phyloP scores from a whole-genome alignment of 257 asterid genomes.

The Forsythia suspensa region DNA sequence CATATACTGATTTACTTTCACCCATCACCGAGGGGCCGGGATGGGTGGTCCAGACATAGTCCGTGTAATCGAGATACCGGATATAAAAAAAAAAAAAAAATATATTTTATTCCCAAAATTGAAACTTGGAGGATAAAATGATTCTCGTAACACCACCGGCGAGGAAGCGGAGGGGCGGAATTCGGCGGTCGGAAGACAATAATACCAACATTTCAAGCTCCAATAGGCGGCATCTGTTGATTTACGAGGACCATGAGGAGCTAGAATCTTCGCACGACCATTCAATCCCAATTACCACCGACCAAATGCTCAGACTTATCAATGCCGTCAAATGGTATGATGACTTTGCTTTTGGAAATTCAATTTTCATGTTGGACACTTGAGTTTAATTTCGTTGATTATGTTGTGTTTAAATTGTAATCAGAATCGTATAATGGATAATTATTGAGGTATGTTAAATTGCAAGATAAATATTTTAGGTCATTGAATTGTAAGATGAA shows the following conservation, averaged over 20 bases:
- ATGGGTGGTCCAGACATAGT: no score
- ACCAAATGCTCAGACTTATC: conserved; percentile 95
- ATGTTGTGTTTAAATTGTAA: no score
- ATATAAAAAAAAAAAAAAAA: no score
- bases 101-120: no score
- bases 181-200: conserved; percentile 48
- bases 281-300: conserved; percentile 45
- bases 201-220: conserved; percentile 50
- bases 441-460: neutral
- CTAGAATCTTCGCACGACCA: conserved; percentile 57
- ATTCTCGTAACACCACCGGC: conserved; percentile 79
- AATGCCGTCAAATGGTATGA: conserved; percentile 97
- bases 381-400: neutral
- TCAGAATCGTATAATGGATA: neutral
- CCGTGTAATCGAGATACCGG: no score
- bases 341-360: conserved; percentile 8
- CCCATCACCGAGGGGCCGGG: no score
- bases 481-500: neutral
- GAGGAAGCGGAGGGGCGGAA: conserved; percentile 74
- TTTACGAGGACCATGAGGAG: conserved; percentile 65
- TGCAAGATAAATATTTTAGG: neutral
- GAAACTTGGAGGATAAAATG: conserved; percentile 31
- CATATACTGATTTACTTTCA: no score
- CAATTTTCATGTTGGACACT: neutral
- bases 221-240: conserved; percentile 49